Evolutionary conservation across 768 basidiomycete genomes (phyloP).

Genomic region (Termitomyces sp.): DNA sequence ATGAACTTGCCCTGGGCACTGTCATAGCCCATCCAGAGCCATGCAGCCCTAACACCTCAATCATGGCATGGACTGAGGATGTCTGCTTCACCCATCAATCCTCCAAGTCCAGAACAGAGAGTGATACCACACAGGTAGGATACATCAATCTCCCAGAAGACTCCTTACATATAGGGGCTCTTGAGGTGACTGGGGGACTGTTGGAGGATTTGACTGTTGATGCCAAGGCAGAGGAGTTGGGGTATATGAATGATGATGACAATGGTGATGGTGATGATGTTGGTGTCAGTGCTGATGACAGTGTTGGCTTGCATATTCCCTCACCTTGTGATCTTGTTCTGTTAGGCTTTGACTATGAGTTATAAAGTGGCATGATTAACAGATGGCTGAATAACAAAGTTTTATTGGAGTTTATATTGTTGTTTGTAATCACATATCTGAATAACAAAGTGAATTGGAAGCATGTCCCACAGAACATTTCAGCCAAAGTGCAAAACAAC

Average conservation of each 20-base stretch:
- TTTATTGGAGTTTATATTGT: no score
- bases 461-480: no score
- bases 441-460: no score
- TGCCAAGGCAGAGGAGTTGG: conserved; percentile 3
- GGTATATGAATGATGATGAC: neutral
- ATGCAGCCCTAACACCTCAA: conserved; percentile 25
- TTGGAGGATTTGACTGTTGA: conserved; percentile 8
- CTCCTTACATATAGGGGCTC: conserved; percentile 3
- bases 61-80: conserved; percentile 42
- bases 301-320: conserved; percentile 7
- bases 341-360: no score
- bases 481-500: no score
- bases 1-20: conserved; percentile 26
- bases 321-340: conserved; percentile 5
- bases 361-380: no score
- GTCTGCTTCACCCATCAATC: conserved; percentile 17
- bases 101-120: no score
- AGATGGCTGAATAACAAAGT: no score
- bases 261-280: neutral
- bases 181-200: conserved; percentile 10
- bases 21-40: conserved; percentile 28
- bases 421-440: no score
- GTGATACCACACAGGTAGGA: conserved; percentile 8
- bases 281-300: neutral
- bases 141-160: conserved; percentile 14